These are phyloP conservation scores for Beauveria rudraprayagi DNA, from an alignment of 2,329 filamentous ascomycete species.

Conservation along the genomic window DNA sequence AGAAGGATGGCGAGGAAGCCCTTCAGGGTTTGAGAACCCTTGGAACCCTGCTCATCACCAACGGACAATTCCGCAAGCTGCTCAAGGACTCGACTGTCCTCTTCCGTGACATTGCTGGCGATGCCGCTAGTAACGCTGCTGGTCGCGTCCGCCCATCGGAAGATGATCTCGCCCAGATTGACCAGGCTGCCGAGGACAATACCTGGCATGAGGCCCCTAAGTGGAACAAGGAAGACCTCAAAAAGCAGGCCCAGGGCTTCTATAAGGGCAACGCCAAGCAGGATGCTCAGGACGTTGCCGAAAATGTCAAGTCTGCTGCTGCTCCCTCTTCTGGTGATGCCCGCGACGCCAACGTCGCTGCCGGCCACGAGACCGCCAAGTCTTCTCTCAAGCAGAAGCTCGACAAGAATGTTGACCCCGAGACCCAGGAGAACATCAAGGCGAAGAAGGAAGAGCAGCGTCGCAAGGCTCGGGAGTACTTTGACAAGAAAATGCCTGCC, in stretches of 20 bases:
- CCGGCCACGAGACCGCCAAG: conserved; percentile 24
- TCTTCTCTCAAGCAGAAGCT: conserved; percentile 48
- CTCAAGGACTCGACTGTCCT: conserved; percentile 73
- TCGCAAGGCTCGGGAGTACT: conserved; percentile 58
- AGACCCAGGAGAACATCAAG: conserved; percentile 45
- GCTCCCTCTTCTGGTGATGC: conserved; percentile 35
- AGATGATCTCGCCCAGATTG: conserved; percentile 68
- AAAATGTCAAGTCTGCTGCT: conserved; percentile 50
- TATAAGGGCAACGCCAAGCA: conserved; percentile 47
- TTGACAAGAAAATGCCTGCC: conserved; percentile 79
- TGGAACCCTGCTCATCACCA: conserved; percentile 83
- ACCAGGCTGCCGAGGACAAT: conserved; percentile 80
- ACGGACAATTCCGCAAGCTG: conserved; percentile 84
- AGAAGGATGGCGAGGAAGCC: conserved; percentile 76
- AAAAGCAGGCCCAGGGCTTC: conserved; percentile 56
- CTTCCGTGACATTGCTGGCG: conserved; percentile 82
- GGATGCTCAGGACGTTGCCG: conserved; percentile 53
- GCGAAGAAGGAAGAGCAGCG: conserved; percentile 36
- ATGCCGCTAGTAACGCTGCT: conserved; percentile 76
- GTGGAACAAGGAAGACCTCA: conserved; percentile 61
- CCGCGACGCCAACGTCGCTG: conserved; percentile 43
- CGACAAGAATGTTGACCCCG: conserved; percentile 56
- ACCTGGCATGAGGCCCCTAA: conserved; percentile 87
- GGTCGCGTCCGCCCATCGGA: conserved; percentile 67
- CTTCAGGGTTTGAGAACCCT: conserved; percentile 80